Base-by-base conservation (phyloP, 495 filamentous ascomycete species). In the Polyplosphaeria fusca region DNA sequence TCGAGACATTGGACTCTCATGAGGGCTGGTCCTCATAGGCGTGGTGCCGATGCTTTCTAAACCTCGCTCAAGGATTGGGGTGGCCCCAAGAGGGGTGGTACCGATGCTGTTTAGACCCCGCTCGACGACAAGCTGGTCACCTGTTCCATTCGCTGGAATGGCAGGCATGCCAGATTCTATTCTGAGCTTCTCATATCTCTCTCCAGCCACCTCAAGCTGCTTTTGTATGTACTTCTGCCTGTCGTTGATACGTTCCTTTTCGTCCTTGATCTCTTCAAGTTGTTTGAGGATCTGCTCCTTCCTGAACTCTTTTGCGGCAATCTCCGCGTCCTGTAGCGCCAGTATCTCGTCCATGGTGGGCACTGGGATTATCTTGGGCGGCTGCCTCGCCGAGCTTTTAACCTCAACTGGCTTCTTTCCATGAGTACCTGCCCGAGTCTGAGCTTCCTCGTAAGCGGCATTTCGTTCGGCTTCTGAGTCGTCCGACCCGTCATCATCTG, bases 371-470 rank as follows among this genome's bases (percentile, higher is more conserved):
- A 83, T 79, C 40, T 68, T 69, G 22, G 79, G 80, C 18, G 81
- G 75, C 16, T 78, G 84, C 25, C 69, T 74, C 40, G 77, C 74
- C 28, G 79, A 71, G 16, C 65, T 52, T 38, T 73, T 69, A 22
- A 48, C 39, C 20, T 62, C 45, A 24, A 73, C 70, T 0, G 55
- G 39, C 44, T 67, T 25, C 66, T 74, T 55, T 86, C 87, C 81
- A 86, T 87, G 71, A 0, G 68, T 67, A 2, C 86, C 91, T 9
- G 87, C 87, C 30, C 84, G 79, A 28, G 89, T 89, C 71, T 98
- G 93, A 18, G 88, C 84, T 2, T 84, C 85, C 71, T 96, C 92
- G 72, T 92, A 98, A 18, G 89, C 93, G 7, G 85, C 87, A 41
- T 78, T 82, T 38, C 91, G 78, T 69, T 90, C 89, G 1, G 85